A percentile compares a stretch with the other conserved stretches of the same genome.
phyloP scores from a whole-genome alignment of 192 early-diverging fungal genomes.

The Umbelopsis sp. region DNA sequence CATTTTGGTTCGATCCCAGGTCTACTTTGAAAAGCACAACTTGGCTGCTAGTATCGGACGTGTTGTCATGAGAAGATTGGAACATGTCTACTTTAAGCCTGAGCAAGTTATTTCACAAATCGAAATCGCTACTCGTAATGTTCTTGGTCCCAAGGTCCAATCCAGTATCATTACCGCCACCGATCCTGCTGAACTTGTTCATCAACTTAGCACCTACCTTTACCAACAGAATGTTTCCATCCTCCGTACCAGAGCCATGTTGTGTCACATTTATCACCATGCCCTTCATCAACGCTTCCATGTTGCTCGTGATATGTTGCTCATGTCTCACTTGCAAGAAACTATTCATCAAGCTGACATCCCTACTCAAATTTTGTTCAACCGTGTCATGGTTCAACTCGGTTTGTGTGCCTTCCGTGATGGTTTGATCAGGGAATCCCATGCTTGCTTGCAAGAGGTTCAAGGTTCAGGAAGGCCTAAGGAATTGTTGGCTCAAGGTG shows the following conservation, averaged over 20 bases:
- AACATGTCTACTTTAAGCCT: conserved; percentile 98
- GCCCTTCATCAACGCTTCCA: conserved; percentile 96
- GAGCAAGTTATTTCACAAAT: conserved; percentile 82
- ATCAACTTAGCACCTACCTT: conserved; percentile 83
- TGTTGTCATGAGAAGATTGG: conserved; percentile 83
- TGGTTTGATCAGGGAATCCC: conserved; percentile 88
- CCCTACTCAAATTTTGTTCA: conserved; percentile 92
- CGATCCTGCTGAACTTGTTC: conserved; percentile 68
- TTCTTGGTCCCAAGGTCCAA: conserved; percentile 45
- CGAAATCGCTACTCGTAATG: conserved; percentile 52
- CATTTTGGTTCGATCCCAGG: conserved; percentile 84
- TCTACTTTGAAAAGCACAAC: conserved; percentile 77
- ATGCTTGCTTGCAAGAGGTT: conserved; percentile 88
- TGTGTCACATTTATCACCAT: conserved; percentile 97
- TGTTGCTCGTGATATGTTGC: conserved; percentile 90
- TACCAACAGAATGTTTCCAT: conserved; percentile 85
- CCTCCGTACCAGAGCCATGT: conserved; percentile 90
- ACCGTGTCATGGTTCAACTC: conserved; percentile 94
- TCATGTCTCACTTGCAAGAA: conserved; percentile 99
- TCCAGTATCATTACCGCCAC: conserved; percentile 53
- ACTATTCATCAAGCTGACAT: conserved; percentile 86
- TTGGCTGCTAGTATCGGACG: conserved; percentile 67
- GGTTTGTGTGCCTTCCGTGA: conserved; percentile 96
- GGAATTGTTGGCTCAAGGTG: conserved; percentile 91
- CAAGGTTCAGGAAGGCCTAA: conserved; percentile 80